Evolutionary conservation across 352 stramenopile species (phyloP), one percentile per base, ranked within the genome.

Genomic region (Pythium pyrilobum): DNA sequence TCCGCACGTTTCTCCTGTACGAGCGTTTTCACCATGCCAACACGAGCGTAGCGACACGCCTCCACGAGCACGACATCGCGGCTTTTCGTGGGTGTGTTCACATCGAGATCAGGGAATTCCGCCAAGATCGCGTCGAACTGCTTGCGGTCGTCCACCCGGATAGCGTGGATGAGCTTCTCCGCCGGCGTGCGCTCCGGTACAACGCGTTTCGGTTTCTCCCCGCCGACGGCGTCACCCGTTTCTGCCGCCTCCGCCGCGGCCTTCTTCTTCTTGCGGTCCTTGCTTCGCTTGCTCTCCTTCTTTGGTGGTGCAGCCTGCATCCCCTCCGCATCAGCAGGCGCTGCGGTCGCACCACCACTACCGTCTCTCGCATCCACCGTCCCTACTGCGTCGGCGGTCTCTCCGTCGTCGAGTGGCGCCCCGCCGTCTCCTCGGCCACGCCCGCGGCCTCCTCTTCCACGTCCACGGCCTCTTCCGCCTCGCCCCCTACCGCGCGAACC

Each of bases 1-100:
- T 75, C 54, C 9, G 62, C 69, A 12, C 48, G n/a, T n/a, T 52
- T 52, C 0, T 67, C 50, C 0, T 29, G 9, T 10, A 89, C 39
- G 9, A 89, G 58, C 10, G 38, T 31, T 27, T 51, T 37, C 29
- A 62, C 55, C 73, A 85, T 83, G 7, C 72, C 54, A 3, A 64
- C 6, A 7, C 78, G 78, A 15, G 69, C 73, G 27, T 66, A 89
- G 36, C 75, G 69, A 69, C 75, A 84, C 5, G 60, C 62, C 51
- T 89, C 78, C 3, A 85, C 73, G 21, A 87, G 66, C 50, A 67
- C 48, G 9, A 53, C 49, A 28, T 87, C 73, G 28, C 75, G 69
- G 0, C 77, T 48, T 0, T 43, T 48, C 8, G 71, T 72, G 34
- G 59, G 62, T 24, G 57, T 38, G 44, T 85, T 82, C 25, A 84